These are phyloP conservation scores for Neopestalotiopsis clavispora DNA, from an alignment of 2,329 filamentous ascomycete species.

Conservation along the genomic window DNA sequence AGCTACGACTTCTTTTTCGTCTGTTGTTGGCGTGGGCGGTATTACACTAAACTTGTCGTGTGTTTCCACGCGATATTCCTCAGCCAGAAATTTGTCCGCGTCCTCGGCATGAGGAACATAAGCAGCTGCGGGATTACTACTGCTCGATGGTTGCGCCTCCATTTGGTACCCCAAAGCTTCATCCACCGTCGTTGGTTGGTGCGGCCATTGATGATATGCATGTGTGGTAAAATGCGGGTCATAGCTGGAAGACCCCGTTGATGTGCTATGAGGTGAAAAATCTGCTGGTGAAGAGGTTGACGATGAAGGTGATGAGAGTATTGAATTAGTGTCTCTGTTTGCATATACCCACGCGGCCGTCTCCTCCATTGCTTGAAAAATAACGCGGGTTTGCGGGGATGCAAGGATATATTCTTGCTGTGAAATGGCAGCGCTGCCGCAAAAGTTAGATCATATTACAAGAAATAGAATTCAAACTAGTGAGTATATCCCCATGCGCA, in stretches of 20 bases:
- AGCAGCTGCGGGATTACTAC: neutral
- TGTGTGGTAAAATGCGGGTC: neutral
- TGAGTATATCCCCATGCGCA: too few species aligned
- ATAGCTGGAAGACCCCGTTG: neutral
- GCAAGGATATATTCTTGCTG: constrained; percentile 2
- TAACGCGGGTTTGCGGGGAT: neutral
- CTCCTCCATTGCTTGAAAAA: constrained; percentile 8
- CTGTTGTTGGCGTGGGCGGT: neutral
- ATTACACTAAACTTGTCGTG: constrained; percentile 2
- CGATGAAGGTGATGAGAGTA: neutral
- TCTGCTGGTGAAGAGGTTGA: neutral
- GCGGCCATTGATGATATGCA: constrained; percentile 1
- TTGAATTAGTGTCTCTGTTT: neutral
- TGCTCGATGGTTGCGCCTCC: neutral
- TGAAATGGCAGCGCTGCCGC: neutral
- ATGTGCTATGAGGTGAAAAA: neutral
- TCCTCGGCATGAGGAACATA: neutral
- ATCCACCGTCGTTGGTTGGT: neutral
- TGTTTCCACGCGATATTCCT: neutral
- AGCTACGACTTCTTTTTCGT: neutral
- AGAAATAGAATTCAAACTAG: neutral
- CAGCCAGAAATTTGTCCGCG: neutral
- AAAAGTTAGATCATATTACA: neutral
- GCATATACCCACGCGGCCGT: neutral
- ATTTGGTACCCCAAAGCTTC: neutral